These are phyloP conservation scores for Filobasidium floriforme DNA, from an alignment of 768 basidiomycete species.

Conservation along the genomic window DNA sequence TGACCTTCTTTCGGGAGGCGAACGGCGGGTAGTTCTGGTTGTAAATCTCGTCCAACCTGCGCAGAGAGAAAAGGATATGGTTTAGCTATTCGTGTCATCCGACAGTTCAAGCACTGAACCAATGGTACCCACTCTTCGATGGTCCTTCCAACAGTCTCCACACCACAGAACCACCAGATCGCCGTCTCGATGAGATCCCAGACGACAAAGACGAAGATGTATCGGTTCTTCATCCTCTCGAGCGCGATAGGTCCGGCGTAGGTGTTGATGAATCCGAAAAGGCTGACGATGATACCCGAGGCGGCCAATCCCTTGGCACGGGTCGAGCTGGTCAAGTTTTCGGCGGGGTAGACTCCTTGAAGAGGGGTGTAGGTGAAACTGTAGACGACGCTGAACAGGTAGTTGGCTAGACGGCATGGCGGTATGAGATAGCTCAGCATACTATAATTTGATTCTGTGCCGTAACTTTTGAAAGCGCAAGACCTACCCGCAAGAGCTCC, in stretches of 20 bases:
- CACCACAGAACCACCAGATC: constrained; percentile 41
- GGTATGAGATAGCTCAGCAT: too few relatives aligned
- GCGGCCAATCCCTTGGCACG: constrained; percentile 60
- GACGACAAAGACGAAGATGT: constrained; percentile 35
- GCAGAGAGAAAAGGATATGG: neutral
- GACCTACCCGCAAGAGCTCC: constrained; percentile 34
- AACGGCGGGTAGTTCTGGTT: constrained; percentile 39
- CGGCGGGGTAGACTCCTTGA: constrained; percentile 56
- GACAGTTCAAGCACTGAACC: neutral
- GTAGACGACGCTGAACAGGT: constrained; percentile 55
- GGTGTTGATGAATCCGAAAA: constrained; percentile 48
- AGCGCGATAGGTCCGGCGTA: constrained; percentile 53
- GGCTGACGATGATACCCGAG: constrained; percentile 44
- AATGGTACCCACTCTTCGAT: constrained; percentile 32
- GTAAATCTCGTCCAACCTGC: constrained; percentile 43
- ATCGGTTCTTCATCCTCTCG: constrained; percentile 46
- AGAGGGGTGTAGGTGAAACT: constrained; percentile 57
- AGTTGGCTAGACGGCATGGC: constrained; percentile 25
- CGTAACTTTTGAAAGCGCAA: too few relatives aligned
- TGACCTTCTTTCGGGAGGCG: constrained; percentile 35
- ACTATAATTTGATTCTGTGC: too few relatives aligned
- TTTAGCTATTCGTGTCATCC: neutral
- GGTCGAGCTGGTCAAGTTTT: constrained; percentile 55
- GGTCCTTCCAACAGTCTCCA: constrained; percentile 43
- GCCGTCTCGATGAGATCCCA: constrained; percentile 39